A percentile compares a stretch with the other conserved stretches of the same genome.
Evolutionary conservation across 2,329 filamentous ascomycete genomes (phyloP).

Genomic region (Colletotrichum camelliae): DNA sequence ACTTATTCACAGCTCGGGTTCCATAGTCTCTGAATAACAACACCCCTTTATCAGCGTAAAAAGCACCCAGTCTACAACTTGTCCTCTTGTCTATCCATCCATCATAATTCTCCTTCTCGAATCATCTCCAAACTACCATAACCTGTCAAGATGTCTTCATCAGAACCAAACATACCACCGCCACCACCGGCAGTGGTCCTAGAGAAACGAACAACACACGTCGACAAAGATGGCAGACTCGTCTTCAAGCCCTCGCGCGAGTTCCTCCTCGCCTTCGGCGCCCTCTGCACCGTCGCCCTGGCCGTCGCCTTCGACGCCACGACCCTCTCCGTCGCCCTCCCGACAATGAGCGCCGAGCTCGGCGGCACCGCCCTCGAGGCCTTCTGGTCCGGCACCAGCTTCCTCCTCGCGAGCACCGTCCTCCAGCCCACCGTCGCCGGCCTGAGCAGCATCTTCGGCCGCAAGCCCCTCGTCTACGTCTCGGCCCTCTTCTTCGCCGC

Average conservation of each 20-base stretch:
- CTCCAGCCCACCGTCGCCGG: conserved; percentile 56
- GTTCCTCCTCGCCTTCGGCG: conserved; percentile 54
- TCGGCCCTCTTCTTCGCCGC: conserved; percentile 38
- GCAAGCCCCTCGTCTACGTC: conserved; percentile 35
- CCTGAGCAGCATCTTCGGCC: conserved; percentile 39
- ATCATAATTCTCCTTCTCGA: neutral
- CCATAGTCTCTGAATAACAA: neutral
- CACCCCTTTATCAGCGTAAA: neutral
- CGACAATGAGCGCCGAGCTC: conserved; percentile 54
- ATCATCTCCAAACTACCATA: neutral
- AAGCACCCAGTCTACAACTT: neutral
- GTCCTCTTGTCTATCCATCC: neutral
- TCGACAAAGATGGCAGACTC: conserved; percentile 21
- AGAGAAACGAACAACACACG: neutral
- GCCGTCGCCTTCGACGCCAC: conserved; percentile 72
- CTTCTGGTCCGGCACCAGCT: conserved; percentile 76
- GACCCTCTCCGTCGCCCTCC: conserved; percentile 62
- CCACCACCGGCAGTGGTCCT: neutral
- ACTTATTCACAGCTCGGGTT: neutral
- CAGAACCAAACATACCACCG: neutral
- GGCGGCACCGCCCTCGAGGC: conserved; percentile 63
- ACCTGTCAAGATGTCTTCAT: neutral
- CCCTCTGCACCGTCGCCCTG: conserved; percentile 60
- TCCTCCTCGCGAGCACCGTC: conserved; percentile 69
- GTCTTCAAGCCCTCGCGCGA: conserved; percentile 36